phyloP scores from a whole-genome alignment of 768 basidiomycete genomes.

The Lactifluus piperatus region DNA sequence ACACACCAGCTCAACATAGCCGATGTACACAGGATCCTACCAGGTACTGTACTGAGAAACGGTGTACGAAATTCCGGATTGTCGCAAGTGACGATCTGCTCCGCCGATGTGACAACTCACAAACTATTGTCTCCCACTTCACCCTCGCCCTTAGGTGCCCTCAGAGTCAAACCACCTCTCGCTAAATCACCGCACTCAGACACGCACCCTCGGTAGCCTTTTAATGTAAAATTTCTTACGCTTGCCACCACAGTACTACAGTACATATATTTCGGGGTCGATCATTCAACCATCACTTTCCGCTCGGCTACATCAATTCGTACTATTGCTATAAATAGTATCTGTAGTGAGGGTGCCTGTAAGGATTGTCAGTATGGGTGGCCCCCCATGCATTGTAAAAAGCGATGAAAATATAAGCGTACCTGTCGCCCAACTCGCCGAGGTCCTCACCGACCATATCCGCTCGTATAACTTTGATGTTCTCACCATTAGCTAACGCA shows the following conservation, averaged over 20 bases:
- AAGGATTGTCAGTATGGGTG: not conserved
- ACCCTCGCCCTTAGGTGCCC: too few species aligned
- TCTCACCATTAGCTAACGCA: not conserved
- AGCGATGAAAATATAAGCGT: not conserved
- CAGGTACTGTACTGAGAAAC: too few species aligned
- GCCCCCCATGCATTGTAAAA: not conserved
- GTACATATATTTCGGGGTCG: not conserved
- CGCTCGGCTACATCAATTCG: not conserved
- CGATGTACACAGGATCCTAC: too few species aligned
- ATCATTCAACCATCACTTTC: not conserved
- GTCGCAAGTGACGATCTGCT: too few species aligned
- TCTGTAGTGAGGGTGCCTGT: not conserved
- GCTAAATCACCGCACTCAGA: too few species aligned
- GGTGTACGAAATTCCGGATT: too few species aligned
- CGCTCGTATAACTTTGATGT: not conserved
- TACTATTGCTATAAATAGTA: not conserved
- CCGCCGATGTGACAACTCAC: too few species aligned
- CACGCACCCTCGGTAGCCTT: too few species aligned
- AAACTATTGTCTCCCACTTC: too few species aligned
- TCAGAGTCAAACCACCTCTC: too few species aligned
- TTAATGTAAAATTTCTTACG: too few species aligned
- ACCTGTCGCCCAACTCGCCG: not conserved
- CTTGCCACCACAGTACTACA: not conserved
- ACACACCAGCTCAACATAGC: too few species aligned
- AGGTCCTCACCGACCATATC: not conserved